Conservation (phyloP, 2,329 filamentous ascomycete genomes). For the Pezicula radicicola region DNA sequence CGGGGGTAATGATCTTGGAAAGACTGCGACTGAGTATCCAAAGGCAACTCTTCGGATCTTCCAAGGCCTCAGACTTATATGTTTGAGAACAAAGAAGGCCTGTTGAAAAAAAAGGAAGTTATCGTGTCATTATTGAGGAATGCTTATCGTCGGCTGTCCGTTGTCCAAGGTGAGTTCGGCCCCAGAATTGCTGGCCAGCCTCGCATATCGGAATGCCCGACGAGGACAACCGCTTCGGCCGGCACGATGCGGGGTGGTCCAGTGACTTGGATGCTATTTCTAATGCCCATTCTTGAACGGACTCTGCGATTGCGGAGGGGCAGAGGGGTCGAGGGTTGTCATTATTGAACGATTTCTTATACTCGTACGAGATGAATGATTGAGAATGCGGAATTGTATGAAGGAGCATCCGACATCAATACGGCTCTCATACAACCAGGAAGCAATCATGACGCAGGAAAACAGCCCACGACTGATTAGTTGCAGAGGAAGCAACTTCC, state of each 20-base stretch:
- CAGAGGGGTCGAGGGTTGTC: neutral
- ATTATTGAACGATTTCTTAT: neutral
- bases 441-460: neutral
- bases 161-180: neutral
- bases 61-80: neutral
- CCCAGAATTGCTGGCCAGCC: constrained; percentile 1
- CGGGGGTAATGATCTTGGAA: neutral
- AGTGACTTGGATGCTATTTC: neutral
- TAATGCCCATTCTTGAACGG: neutral
- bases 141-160: neutral
- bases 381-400: neutral
- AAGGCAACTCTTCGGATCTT: no score
- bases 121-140: neutral
- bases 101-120: neutral
- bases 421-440: neutral
- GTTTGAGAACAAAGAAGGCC: neutral
- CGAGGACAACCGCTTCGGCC: neutral
- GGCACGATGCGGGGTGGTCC: neutral
- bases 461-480: neutral
- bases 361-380: neutral
- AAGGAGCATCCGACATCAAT: no score
- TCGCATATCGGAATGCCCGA: neutral
- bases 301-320: neutral
- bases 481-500: neutral
- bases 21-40: neutral